Conservation (phyloP, 2,329 filamentous ascomycete species). For the Xylogone sp. region DNA sequence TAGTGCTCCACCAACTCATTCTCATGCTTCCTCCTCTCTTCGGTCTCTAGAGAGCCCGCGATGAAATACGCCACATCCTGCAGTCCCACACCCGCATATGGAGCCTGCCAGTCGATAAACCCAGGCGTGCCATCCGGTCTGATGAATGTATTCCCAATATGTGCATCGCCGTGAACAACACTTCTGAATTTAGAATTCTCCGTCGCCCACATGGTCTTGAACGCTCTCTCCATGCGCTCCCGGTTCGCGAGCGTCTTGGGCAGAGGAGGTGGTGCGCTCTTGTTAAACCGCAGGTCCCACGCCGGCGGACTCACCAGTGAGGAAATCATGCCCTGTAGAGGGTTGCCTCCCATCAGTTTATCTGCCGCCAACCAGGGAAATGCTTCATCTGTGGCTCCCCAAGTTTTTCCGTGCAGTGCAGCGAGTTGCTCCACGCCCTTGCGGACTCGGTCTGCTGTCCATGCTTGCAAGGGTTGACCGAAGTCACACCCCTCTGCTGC, state of each 20-base stretch:
- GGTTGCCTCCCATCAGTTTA: not conserved
- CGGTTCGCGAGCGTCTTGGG: slow-evolving; percentile 35
- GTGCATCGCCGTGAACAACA: slow-evolving; percentile 40
- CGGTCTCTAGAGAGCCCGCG: slow-evolving; percentile 33
- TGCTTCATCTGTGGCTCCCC: slow-evolving; percentile 25
- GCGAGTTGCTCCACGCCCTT: slow-evolving; percentile 34
- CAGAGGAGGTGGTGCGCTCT: slow-evolving; percentile 27
- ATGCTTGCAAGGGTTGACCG: slow-evolving; percentile 2
- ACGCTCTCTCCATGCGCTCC: slow-evolving; percentile 29
- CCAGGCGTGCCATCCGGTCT: slow-evolving; percentile 29
- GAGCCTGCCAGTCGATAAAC: slow-evolving; percentile 40
- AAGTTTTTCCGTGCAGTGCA: slow-evolving; percentile 35
- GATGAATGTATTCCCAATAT: slow-evolving; percentile 41
- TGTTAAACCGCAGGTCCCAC: slow-evolving; percentile 28
- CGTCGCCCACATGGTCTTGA: slow-evolving; percentile 33
- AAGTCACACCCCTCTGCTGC: slow-evolving; percentile 1
- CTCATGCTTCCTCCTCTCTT: slow-evolving; percentile 37
- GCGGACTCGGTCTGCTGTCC: slow-evolving; percentile 8
- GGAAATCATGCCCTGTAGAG: slow-evolving; percentile 32
- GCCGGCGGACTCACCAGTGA: slow-evolving; percentile 29
- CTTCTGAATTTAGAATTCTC: slow-evolving; percentile 35
- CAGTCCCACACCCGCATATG: slow-evolving; percentile 38
- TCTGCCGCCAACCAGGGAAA: slow-evolving; percentile 29
- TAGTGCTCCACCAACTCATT: slow-evolving; percentile 33
- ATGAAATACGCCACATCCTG: slow-evolving; percentile 40